Conservation (phyloP, 768 basidiomycete species). For the Psilocybe cyanescens region DNA sequence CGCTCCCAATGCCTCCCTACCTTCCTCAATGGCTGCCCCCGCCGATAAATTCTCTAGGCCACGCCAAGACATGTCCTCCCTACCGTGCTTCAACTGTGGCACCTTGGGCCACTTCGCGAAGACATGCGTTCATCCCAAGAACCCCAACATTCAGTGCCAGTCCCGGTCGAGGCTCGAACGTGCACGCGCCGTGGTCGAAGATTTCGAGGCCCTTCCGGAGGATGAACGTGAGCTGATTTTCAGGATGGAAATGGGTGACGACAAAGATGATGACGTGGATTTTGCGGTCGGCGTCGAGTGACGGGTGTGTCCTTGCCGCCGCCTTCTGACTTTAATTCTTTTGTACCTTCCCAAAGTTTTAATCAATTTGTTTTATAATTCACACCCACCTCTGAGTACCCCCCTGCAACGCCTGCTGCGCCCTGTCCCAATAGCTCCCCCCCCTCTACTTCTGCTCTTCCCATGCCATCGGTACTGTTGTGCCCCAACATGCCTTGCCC, state of each 20-base stretch:
- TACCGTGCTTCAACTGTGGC: not conserved
- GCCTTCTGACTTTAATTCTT: not conserved
- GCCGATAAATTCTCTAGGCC: too few relatives aligned
- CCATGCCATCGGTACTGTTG: too few relatives aligned
- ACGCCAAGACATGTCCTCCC: not conserved
- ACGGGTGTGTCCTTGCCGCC: conserved; percentile 5
- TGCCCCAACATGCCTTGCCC: too few relatives aligned
- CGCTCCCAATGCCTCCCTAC: too few relatives aligned
- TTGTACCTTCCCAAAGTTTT: not conserved
- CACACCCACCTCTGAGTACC: not conserved
- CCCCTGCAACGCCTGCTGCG: not conserved
- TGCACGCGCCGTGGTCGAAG: not conserved
- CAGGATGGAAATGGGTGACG: not conserved
- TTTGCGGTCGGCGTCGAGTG: conserved; percentile 14
- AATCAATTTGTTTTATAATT: too few relatives aligned
- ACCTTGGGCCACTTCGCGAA: not conserved
- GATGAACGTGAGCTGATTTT: not conserved
- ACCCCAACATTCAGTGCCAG: not conserved
- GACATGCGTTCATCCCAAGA: not conserved
- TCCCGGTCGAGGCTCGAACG: not conserved
- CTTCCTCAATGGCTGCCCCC: too few relatives aligned
- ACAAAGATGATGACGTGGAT: not conserved
- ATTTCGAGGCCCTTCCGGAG: not conserved
- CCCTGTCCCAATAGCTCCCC: too few relatives aligned
- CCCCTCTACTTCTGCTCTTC: too few relatives aligned